These are phyloP conservation scores for Pseudocercospora vitis DNA, from an alignment of 2,329 filamentous ascomycete genomes.

Conservation along the genomic window DNA sequence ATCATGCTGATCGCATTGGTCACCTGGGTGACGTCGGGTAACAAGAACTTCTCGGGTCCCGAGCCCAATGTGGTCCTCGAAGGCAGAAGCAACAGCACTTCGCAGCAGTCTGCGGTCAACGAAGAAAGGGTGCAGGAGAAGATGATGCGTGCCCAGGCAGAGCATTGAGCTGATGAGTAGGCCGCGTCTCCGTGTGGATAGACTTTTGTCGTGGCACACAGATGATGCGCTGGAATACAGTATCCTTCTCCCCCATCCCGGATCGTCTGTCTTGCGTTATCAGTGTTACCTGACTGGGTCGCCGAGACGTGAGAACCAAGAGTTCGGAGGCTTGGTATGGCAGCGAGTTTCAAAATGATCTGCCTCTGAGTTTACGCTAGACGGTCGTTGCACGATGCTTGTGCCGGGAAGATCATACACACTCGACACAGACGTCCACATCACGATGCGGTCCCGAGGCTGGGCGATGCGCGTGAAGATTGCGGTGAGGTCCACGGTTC, in stretches of 20 bases:
- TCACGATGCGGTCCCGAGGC: neutral
- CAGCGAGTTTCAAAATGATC: slow-evolving; percentile 10
- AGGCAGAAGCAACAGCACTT: slow-evolving; percentile 8
- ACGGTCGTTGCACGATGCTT: slow-evolving; percentile 7
- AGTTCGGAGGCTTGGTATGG: slow-evolving; percentile 8
- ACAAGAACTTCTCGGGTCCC: slow-evolving; percentile 54
- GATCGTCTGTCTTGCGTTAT: slow-evolving; percentile 10
- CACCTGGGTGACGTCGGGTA: slow-evolving; percentile 55
- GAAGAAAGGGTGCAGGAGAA: slow-evolving; percentile 8
- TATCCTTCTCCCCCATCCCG: slow-evolving; percentile 8
- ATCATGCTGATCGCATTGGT: slow-evolving; percentile 53
- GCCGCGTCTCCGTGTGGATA: neutral
- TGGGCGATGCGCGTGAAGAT: neutral
- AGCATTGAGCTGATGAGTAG: neutral
- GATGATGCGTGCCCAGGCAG: slow-evolving; percentile 2
- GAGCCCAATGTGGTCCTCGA: neutral
- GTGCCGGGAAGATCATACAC: neutral
- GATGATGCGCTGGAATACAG: slow-evolving; percentile 18
- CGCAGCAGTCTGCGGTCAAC: slow-evolving; percentile 11
- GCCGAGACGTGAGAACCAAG: slow-evolving; percentile 11
- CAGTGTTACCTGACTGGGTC: slow-evolving; percentile 8
- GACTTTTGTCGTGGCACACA: too few species aligned
- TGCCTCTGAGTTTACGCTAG: slow-evolving; percentile 14
- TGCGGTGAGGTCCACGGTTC: neutral
- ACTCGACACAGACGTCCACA: neutral